Conservation (phyloP, 78 protist species). For the Chrysochromulina tobinii region DNA sequence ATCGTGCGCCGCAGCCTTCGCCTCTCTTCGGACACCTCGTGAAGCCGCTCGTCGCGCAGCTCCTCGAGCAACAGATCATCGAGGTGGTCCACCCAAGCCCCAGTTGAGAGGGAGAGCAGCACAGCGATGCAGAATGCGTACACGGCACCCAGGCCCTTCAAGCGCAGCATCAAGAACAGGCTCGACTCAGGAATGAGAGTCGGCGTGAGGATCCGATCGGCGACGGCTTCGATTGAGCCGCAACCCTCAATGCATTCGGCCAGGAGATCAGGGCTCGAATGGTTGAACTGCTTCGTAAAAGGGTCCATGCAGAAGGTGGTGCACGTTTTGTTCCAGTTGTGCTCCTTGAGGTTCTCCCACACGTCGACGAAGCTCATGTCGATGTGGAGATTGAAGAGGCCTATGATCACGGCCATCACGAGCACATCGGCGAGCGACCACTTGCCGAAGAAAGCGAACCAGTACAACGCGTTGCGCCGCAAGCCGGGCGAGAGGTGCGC, state of each 20-base stretch:
- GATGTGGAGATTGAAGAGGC: not conserved
- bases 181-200: not conserved
- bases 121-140: constrained; percentile 5
- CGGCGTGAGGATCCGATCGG: not conserved
- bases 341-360: not conserved
- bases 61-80: not conserved
- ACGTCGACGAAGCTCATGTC: not conserved
- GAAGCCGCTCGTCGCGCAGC: no score
- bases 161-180: not conserved
- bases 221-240: no score
- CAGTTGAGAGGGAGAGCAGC: not conserved
- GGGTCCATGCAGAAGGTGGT: no score
- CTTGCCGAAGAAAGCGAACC: constrained; percentile 18
- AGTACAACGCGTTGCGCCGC: not conserved
- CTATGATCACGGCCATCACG: not conserved
- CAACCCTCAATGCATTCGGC: no score
- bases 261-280: no score
- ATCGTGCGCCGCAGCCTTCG: no score
- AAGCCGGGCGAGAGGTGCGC: not conserved
- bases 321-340: not conserved
- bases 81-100: not conserved
- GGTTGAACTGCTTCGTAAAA: no score
- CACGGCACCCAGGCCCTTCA: not conserved
- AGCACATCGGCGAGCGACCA: constrained; percentile 6
- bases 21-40: no score